Base-by-base conservation (phyloP, 192 early-diverging fungal species). In the Entomortierella beljakovae region DNA sequence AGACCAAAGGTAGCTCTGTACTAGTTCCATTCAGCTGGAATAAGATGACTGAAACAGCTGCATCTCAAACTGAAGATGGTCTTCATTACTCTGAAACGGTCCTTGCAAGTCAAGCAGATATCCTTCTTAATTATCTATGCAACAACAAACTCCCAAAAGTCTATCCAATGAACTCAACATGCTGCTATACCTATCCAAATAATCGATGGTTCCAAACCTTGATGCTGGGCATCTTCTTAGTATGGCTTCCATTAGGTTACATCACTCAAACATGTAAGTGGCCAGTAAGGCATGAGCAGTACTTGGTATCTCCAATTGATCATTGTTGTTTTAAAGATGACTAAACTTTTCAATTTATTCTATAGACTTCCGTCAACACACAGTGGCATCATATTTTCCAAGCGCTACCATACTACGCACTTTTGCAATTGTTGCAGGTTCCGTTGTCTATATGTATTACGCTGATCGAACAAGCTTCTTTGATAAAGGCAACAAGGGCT, bases 381-480 rank as follows among this genome's bases (percentile, higher is more conserved):
- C 57, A 29, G 25, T 25, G 6, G 37, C 61, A 16, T 28, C 32
- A 10, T 63, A 48, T 15, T 72, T 80, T 26, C 89, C 90, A 34
- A 70, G 84, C 16, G 43, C 70, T 0, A 63, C 68, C 1, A 79
- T 83, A 6, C 70, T 90, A 42, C 80, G 70, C 16, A 80, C 84
- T n/a, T 57, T 90, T 51, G 46, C 81, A 9, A 73, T 84, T n/a
- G 86, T 94, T 59, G 85, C 82, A 18, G 58, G 81, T 3, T 59
- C 85, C 0, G 80, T 94, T 22, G 60, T 88, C 31, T 83, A 87
- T 43, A 90, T 91, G 87, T 89, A 88, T 49, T 76, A 87, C 11
- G 81, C 82, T 32, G 93, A 94, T 66, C 92, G 93, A 23, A 91
- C 92, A 15, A 82, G 84, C 18, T 53, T 92, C 18, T 88, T 94